Evolutionary conservation across 2,329 filamentous ascomycete species (phyloP), one percentile per base, ranked within the genome.

Genomic region (Scedosporium boydii): DNA sequence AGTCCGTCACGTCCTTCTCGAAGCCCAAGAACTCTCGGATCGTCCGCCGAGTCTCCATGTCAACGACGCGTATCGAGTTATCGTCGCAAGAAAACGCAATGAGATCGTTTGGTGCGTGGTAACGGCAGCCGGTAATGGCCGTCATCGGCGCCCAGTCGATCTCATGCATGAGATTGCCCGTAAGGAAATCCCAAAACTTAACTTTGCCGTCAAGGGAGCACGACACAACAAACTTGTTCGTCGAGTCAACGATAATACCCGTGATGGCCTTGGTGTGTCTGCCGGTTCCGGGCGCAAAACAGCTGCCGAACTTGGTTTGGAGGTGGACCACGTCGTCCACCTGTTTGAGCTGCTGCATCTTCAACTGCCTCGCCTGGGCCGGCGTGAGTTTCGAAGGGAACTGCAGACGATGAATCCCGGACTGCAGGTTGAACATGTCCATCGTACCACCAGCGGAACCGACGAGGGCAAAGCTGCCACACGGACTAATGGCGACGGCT

Each of bases 121-220:
- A 95, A 63, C 87, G 87, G 68, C 93, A 87, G 16, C 84, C 86
- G 0, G 86, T 90, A 60, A 96, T 87, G 56, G 87, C 83, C 4
- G 87, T 87, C 82, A 90, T 90, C 5, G 74, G 74, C 55, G 88
- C 85, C 89, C 92, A 96, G 72, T 93, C 87, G 60, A 98, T 85
- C 70, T 97, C 87, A 65, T 93, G 84, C 10, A 90, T 71, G 2
- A 98, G 80, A 55, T 85, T 83, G 6, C 93, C 95, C 0, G 89
- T 91, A n/a, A 86, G 75, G 66, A 99, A 96, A 67, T 96, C 90
- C 96, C 96, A 99, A 72, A 99, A 98, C 78, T 97, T 98, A 69
- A 98, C 82, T 73, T 89, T 96, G 38, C 95, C 95, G 73, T 99
- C 95, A 14, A 92, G 77, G 1, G 91, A 89, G 71, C 92, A 96